These are phyloP conservation scores for Colletotrichum sp. DNA, from an alignment of 2,329 filamentous ascomycete genomes.

Conservation along the genomic window DNA sequence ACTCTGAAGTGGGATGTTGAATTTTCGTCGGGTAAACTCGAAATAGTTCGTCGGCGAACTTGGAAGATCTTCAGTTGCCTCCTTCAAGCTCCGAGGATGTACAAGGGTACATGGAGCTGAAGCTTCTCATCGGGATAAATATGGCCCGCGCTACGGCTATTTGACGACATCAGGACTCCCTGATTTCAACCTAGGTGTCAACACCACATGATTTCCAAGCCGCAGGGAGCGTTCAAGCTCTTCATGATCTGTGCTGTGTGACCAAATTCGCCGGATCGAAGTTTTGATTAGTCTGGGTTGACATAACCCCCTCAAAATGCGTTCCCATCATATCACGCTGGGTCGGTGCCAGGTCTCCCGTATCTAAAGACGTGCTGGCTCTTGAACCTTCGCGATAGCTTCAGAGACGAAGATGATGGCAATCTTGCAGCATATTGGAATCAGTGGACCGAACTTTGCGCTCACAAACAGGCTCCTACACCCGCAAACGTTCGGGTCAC, in stretches of 20 bases:
- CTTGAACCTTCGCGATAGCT: neutral
- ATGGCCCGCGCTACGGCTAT: neutral
- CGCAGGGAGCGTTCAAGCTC: neutral
- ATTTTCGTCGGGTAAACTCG: neutral
- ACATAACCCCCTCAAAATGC: too few relatives aligned
- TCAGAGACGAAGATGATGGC: neutral
- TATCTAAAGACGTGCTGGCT: neutral
- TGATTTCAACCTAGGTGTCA: neutral
- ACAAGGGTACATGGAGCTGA: neutral
- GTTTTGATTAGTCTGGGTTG: too few relatives aligned
- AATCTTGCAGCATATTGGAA: neutral
- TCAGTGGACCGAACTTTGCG: neutral
- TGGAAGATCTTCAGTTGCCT: neutral
- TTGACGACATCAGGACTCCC: neutral
- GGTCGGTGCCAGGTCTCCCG: neutral
- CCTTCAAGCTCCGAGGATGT: neutral
- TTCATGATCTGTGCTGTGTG: neutral
- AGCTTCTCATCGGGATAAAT: slow-evolving; percentile 13
- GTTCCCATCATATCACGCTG: neutral
- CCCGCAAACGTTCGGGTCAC: neutral
- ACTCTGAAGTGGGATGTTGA: neutral
- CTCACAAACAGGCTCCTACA: neutral
- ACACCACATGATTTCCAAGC: neutral
- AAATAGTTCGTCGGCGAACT: neutral
- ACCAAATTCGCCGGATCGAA: neutral